phyloP scores from a whole-genome alignment of 2,329 filamentous ascomycete species.

The Sarocladium strictum region DNA sequence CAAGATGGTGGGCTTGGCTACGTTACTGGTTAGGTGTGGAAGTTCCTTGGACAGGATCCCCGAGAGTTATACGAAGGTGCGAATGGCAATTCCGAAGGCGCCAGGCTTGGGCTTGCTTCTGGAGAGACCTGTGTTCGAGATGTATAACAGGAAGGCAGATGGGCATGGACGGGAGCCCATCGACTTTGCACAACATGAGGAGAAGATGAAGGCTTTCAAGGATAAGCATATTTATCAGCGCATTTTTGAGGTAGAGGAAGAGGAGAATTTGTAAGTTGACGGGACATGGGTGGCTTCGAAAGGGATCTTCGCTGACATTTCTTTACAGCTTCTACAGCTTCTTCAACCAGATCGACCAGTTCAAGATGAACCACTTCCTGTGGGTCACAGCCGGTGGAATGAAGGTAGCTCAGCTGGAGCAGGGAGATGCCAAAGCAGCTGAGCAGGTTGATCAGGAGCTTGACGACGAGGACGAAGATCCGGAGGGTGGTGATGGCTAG shows the following conservation, averaged over 20 bases:
- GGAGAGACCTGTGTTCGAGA: constrained; percentile 86
- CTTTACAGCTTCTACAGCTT: constrained; percentile 62
- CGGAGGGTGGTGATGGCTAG: constrained; percentile 39
- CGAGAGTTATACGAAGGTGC: constrained; percentile 63
- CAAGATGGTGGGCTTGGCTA: constrained; percentile 95
- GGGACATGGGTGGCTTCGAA: not conserved
- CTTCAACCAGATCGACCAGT: constrained; percentile 75
- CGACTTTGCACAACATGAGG: constrained; percentile 71
- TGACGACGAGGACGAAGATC: constrained; percentile 47
- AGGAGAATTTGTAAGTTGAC: constrained; percentile 70
- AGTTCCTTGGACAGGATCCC: constrained; percentile 64
- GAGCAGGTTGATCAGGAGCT: constrained; percentile 36
- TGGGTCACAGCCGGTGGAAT: constrained; percentile 69
- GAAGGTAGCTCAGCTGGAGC: constrained; percentile 45
- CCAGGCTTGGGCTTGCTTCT: constrained; percentile 82
- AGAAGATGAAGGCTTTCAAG: constrained; percentile 83
- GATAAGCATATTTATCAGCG: constrained; percentile 84
- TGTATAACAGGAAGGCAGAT: constrained; percentile 71
- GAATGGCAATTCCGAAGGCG: constrained; percentile 88
- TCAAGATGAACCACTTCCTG: constrained; percentile 64
- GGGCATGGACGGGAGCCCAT: constrained; percentile 61
- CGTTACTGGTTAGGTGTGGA: constrained; percentile 78
- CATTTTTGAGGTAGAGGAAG: constrained; percentile 86
- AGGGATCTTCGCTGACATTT: constrained; percentile 11
- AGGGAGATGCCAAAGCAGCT: constrained; percentile 22